phyloP scores from a whole-genome alignment of 768 basidiomycete genomes.

The Piloderma croceum region DNA sequence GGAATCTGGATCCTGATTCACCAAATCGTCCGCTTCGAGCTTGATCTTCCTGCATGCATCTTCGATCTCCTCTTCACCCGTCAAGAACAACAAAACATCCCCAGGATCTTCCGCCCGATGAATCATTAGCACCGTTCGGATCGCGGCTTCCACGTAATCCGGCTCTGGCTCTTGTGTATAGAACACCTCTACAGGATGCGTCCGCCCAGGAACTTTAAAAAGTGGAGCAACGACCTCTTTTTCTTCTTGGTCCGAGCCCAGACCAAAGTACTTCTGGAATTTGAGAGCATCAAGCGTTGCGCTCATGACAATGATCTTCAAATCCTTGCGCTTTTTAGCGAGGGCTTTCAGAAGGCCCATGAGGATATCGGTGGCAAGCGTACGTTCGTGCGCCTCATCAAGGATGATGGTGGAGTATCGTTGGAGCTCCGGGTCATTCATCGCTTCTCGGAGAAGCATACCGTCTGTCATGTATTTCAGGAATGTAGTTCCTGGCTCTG shows the following conservation, averaged over 20 bases:
- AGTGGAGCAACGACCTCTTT: constrained; percentile 54
- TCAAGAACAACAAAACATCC: constrained; percentile 91
- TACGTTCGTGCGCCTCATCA: constrained; percentile 98
- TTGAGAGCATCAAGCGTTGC: constrained; percentile 96
- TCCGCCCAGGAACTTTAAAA: constrained; percentile 89
- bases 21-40: constrained; percentile 79
- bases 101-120: constrained; percentile 93
- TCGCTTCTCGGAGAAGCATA: constrained; percentile 97
- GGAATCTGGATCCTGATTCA: constrained; percentile 60
- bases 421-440: constrained; percentile 86
- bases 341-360: constrained; percentile 93
- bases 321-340: constrained; percentile 72
- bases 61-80: constrained; percentile 98
- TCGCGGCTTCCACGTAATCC: constrained; percentile 96
- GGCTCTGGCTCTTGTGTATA: constrained; percentile 90
- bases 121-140: constrained; percentile 94
- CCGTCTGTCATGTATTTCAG: constrained; percentile 99
- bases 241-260: constrained; percentile 34
- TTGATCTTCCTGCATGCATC: constrained; percentile 93
- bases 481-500: constrained; percentile 84
- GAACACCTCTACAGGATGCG: constrained; percentile 94
- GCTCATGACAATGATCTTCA: constrained; percentile 98
- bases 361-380: constrained; percentile 94
- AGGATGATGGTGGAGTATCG: constrained; percentile 97
- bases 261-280: constrained; percentile 90